Base-by-base conservation (phyloP, 2,329 filamentous ascomycete genomes). In the Boeremia exigua region DNA sequence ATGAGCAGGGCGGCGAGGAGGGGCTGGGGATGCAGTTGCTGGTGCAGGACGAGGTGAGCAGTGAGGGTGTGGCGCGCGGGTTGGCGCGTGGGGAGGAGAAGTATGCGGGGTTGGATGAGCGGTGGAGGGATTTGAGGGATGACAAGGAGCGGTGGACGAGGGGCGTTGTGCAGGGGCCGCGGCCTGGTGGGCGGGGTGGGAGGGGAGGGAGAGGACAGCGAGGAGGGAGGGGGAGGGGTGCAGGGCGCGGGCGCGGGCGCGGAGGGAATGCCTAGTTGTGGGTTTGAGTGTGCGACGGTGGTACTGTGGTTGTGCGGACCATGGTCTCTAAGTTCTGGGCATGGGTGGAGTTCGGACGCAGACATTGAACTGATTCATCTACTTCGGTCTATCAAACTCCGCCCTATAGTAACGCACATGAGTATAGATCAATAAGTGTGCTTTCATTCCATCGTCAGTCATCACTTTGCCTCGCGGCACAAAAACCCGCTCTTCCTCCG, bases 1-100 rank as follows among this genome's bases (percentile, higher is more conserved):
- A 81, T 51, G 78, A 80, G 49, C 79, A 82, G 54, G 73, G 71
- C 1, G 64, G 52, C 33, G 66, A 68, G 30, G 61, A 73, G n/a
- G 59, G 57, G 0, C 4, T 70, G 15, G 68, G 61, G 1, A 77
- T 79, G 77, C 76, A 75, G 55, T 61, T 80, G 33, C 63, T 73
- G 34, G 69, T 77, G 10, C 78, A 80, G 51, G 69, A 70, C 15
- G 69, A 66, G n/a, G 62, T 78, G 0, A 66, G 65, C 11, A 65
- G 68, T 6, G 59, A 70, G 48, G 46, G 65, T 14, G 61, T 45
- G 15, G 52, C 61, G 40, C 60, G 62, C 9, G 59, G 57, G 19
- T 17, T 48, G 29, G 48, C 44, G 46, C 48, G 54, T 5, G 56
- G 65, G 30, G 40, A 54, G 10, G 54, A 40, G n/a, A 60, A 45